Conservation (phyloP, 2,329 filamentous ascomycete species). For the Fusarium praegraminearum region DNA sequence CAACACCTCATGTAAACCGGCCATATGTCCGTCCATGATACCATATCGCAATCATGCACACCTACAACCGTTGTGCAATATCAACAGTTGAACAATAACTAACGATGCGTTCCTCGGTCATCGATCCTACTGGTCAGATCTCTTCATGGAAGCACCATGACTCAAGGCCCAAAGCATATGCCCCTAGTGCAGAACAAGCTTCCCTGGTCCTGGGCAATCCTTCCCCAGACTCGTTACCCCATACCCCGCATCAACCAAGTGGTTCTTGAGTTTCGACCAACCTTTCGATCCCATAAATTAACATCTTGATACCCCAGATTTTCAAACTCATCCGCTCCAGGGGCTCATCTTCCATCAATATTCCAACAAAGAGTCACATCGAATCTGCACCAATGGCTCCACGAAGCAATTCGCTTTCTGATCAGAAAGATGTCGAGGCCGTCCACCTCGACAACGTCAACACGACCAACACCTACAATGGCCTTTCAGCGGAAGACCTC, state of each 20-base stretch:
- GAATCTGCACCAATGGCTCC: slow-evolving; percentile 10
- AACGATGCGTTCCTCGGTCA: slow-evolving; percentile 9
- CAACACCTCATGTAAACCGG: background rate
- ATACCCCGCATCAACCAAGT: slow-evolving; percentile 22
- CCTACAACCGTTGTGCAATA: too few relatives aligned
- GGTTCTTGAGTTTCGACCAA: background rate
- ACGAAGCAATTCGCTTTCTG: slow-evolving; percentile 15
- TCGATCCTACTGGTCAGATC: slow-evolving; percentile 29
- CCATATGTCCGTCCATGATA: background rate
- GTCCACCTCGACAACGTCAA: slow-evolving; percentile 23
- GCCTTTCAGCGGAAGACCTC: slow-evolving; percentile 28
- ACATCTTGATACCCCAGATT: slow-evolving; percentile 9
- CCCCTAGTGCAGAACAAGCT: background rate
- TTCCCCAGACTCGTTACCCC: slow-evolving; percentile 32
- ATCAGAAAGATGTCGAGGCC: slow-evolving; percentile 39
- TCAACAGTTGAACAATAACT: background rate
- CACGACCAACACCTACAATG: background rate
- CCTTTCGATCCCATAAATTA: slow-evolving; percentile 19
- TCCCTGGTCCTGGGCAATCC: background rate
- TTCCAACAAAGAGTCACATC: background rate
- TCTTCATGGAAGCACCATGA: background rate
- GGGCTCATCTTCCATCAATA: slow-evolving; percentile 1
- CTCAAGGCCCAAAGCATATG: background rate
- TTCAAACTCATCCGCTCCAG: background rate
- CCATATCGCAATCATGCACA: background rate